Base-by-base conservation (phyloP, 2,329 filamentous ascomycete species). In the Domatiomyces globalis region DNA sequence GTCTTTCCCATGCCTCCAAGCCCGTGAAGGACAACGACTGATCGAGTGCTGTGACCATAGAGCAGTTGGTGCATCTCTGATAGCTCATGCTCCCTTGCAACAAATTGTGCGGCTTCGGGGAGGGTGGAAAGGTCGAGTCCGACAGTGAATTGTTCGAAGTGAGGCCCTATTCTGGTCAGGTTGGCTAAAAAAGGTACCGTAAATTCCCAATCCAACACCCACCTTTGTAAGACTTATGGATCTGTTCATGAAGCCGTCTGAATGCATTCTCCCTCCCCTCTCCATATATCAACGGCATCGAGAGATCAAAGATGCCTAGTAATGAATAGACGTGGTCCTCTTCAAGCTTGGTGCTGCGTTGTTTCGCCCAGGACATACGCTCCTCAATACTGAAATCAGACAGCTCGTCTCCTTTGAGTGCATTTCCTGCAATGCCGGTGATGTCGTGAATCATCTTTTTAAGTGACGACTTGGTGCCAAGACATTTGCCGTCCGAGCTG, bases 1-100 rank as follows among this genome's bases (percentile, higher is more conserved):
- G 70, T 73, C 61, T 74, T 74, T 22, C 68, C 70, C 27, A 73
- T 71, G 2, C 70, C 70, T 15, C 70, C 69, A 2, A 71, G 59
- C 15, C 70, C 69, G 45, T 71, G 62, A 6, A 73, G 55, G 25
- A 69, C 60, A 7, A 57, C 29, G 18, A 46, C 18, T 45, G 25
- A 22, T 43, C 49, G 49, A 8, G 43, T 20, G n/a, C n/a, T n/a
- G n/a, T 49, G 19, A 5, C 15, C 15, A 22, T 55, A 22, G 49
- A 60, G 54, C 25, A 58, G 25, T 20, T 53, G 42, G 52, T 57
- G 49, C 49, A 60, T 59, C 42, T 58, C 53, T 22, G 48, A 49
- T 8, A 60, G 53, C 54, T 60, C 56, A 44, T 54, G 52, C 51
- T 59, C 54, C 53, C 58, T 53, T 9, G 51, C 55, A 36, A 60